Evolutionary conservation across 768 basidiomycete genomes (phyloP).

Genomic region (Pulveroboletus sp.): DNA sequence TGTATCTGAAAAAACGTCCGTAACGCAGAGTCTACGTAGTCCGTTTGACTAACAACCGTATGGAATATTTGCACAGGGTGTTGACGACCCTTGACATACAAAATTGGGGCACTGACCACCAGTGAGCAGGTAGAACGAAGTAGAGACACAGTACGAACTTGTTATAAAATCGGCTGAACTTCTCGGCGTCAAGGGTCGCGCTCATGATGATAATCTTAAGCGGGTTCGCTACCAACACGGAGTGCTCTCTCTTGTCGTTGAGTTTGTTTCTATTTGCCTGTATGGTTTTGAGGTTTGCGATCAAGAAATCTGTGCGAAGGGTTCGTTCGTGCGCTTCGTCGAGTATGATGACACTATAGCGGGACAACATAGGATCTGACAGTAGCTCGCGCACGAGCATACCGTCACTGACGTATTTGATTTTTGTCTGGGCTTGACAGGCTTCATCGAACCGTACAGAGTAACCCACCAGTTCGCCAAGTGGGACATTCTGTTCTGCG

Average conservation of each 20-base stretch:
- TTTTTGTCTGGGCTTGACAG: slow-evolving; percentile 63
- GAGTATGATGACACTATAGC: slow-evolving; percentile 85
- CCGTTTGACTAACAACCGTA: slow-evolving; percentile 62
- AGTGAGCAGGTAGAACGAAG: slow-evolving; percentile 2
- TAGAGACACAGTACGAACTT: slow-evolving; percentile 46
- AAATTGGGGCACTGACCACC: slow-evolving; percentile 65
- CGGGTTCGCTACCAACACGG: slow-evolving; percentile 43
- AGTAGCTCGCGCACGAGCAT: slow-evolving; percentile 95
- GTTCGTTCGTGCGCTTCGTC: slow-evolving; percentile 98
- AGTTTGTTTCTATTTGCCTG: slow-evolving; percentile 55
- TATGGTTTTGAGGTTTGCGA: slow-evolving; percentile 85
- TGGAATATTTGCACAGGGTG: slow-evolving; percentile 87
- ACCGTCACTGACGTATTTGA: slow-evolving; percentile 97
- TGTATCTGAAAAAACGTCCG: slow-evolving; percentile 96
- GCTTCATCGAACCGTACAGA: slow-evolving; percentile 94
- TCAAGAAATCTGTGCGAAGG: slow-evolving; percentile 87
- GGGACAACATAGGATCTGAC: slow-evolving; percentile 66
- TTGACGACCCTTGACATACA: slow-evolving; percentile 92
- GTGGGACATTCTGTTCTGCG: slow-evolving; percentile 62
- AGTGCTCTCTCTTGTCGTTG: slow-evolving; percentile 36
- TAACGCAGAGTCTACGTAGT: slow-evolving; percentile 86
- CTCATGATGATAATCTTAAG: slow-evolving; percentile 97
- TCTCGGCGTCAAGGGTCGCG: slow-evolving; percentile 93
- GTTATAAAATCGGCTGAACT: slow-evolving; percentile 84
- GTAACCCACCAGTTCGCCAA: slow-evolving; percentile 87